Conservation (phyloP, 2,329 filamentous ascomycete genomes). For the Chrysosporium queenslandicum region DNA sequence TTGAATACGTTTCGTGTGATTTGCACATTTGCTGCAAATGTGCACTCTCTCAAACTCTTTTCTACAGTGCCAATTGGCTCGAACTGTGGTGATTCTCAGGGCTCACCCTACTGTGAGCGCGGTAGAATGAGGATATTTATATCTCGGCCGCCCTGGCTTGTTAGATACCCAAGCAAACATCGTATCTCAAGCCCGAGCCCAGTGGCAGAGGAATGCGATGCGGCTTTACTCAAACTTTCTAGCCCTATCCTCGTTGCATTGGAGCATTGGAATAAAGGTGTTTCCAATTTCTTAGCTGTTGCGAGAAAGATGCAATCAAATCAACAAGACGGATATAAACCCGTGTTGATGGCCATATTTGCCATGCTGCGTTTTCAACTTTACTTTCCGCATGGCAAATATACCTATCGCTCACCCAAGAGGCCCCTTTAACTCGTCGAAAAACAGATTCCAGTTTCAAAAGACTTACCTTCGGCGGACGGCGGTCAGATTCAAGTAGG, state of each 20-base stretch:
- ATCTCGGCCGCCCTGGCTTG: neutral
- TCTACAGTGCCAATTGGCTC: too few species aligned
- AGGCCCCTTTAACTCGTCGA: too few species aligned
- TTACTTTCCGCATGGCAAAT: neutral
- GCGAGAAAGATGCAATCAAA: neutral
- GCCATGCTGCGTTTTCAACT: neutral
- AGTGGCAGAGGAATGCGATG: neutral
- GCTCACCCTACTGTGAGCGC: neutral
- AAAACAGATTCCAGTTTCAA: too few species aligned
- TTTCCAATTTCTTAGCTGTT: neutral
- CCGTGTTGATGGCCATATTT: neutral
- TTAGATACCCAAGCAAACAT: slow-evolving; percentile 3
- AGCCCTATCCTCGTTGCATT: neutral
- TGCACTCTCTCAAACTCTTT: too few species aligned
- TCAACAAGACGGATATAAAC: neutral
- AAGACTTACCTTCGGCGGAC: neutral
- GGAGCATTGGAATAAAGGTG: neutral
- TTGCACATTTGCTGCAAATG: too few species aligned
- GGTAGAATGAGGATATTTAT: neutral
- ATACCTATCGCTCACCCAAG: too few species aligned
- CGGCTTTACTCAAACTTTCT: neutral
- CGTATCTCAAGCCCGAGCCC: neutral
- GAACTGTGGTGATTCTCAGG: too few species aligned
- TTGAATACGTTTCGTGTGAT: too few species aligned
- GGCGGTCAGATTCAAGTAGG: too few species aligned